phyloP scores from a whole-genome alignment of 2,329 filamentous ascomycete genomes.

The Fusarium nematophilum region DNA sequence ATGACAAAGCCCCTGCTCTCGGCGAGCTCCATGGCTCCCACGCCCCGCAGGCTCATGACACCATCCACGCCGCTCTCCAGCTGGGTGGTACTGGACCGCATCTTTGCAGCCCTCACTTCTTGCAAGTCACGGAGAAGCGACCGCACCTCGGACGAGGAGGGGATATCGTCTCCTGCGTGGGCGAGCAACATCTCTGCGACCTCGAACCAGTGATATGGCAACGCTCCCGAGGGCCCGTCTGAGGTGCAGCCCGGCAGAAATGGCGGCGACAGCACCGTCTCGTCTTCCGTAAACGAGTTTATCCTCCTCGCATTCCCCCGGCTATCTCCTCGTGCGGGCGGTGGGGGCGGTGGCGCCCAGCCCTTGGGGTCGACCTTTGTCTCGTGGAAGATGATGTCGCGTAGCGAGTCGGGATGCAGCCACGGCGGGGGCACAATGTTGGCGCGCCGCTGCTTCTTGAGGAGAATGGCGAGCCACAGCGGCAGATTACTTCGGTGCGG shows the following conservation, averaged over 20 bases:
- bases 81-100: conserved; percentile 78
- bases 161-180: conserved; percentile 85
- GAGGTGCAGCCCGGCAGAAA: conserved; percentile 83
- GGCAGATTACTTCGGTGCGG: conserved; percentile 84
- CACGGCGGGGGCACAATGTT: conserved; percentile 93
- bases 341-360: conserved; percentile 82
- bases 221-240: conserved; percentile 71
- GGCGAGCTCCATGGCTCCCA: conserved; percentile 92
- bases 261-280: conserved; percentile 70
- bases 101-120: conserved; percentile 90
- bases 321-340: conserved; percentile 65
- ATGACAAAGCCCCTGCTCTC: conserved; percentile 87
- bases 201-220: conserved; percentile 97
- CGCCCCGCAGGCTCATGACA: conserved; percentile 75
- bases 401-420: conserved; percentile 82
- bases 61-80: conserved; percentile 78
- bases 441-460: conserved; percentile 93
- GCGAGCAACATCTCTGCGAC: conserved; percentile 88
- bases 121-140: conserved; percentile 82
- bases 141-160: conserved; percentile 77
- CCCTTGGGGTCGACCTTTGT: conserved; percentile 75
- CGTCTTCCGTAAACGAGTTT: conserved; percentile 41
- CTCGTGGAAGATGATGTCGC: conserved; percentile 83
- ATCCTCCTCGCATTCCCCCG: conserved; percentile 56
- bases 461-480: conserved; percentile 92